Evolutionary conservation across 2,329 filamentous ascomycete genomes (phyloP), one percentile per base, ranked within the genome.

Genomic region (Penicillium sp.): DNA sequence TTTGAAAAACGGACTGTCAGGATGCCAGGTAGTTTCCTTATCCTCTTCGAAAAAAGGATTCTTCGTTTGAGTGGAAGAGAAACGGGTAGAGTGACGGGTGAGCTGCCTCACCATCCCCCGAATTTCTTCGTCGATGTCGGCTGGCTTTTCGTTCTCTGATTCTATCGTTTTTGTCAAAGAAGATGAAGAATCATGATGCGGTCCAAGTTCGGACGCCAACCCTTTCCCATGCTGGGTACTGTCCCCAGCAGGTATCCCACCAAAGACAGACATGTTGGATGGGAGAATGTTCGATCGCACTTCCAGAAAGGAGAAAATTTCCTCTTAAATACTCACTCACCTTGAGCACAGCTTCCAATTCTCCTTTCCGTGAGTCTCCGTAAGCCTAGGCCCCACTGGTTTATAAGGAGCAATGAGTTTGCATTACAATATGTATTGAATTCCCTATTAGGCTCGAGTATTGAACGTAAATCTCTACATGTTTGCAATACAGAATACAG

Each of bases 21-120:
- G 62, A 24, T 65, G 60, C 11, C 60, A 48, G 10, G 59, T 56
- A 1, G 62, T 59, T 22, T 65, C 59, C 4, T 56, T 54, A 16
- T 65, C 56, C 3, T 56, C 45, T 14, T 56, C 53, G 1, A 48
- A 50, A 45, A 64, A 63, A 1, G 61, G 61, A 14, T 63, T 64
- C 6, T 61, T 47, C n/a, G 48, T 32, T 40, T 53, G 52, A 29
- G 50, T 57, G 5, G 50, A 45, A 14, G 61, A 61, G 43, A 61
- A 54, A 14, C 55, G 53, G 32, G 61, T 64, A 4, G 61, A 64
- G 21, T 64, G 61, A 5, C 60, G 61, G 7, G 61, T 63, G 11
- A 64, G 52, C n/a, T 48, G 58, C 29, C 60, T 34, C 7, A 13
- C 32, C 32, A 34, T 34, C 40, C 24, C 40, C 4, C 24, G n/a